phyloP scores from a whole-genome alignment of 208 protist species.

The Angomonas desouzai region DNA sequence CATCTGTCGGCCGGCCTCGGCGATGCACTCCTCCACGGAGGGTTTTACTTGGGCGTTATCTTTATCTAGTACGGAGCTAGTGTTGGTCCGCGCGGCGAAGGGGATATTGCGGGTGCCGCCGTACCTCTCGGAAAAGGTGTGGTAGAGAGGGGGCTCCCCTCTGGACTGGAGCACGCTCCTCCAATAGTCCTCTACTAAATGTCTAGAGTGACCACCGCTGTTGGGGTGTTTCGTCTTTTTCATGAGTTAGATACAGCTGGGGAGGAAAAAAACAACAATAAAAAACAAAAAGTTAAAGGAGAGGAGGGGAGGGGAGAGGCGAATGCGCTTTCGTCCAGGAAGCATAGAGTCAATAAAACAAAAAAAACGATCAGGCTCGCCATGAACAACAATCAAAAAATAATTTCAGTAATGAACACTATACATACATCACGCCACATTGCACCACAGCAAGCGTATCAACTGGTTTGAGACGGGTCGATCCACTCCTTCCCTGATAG shows the following conservation, averaged over 20 bases:
- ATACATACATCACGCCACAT: conserved; percentile 5
- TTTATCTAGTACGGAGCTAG: conserved; percentile 18
- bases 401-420: too few relatives aligned
- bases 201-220: background rate
- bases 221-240: conserved; percentile 4
- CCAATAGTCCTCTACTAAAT: conserved; percentile 79
- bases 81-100: conserved; percentile 47
- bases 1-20: conserved; percentile 30
- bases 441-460: too few relatives aligned
- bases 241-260: background rate
- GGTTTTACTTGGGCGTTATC: background rate
- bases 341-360: too few relatives aligned
- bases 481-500: conserved; percentile 46
- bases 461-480: too few relatives aligned
- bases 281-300: conserved; percentile 2
- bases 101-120: conserved; percentile 54
- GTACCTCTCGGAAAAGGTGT: conserved; percentile 73
- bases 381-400: too few relatives aligned
- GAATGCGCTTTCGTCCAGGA: too few relatives aligned
- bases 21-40: conserved; percentile 39
- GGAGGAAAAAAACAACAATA: background rate
- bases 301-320: background rate
- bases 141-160: conserved; percentile 64
- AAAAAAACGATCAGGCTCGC: too few relatives aligned
- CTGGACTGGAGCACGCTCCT: conserved; percentile 42